phyloP scores from a whole-genome alignment of 768 basidiomycete genomes.

The Lentinula sp. region DNA sequence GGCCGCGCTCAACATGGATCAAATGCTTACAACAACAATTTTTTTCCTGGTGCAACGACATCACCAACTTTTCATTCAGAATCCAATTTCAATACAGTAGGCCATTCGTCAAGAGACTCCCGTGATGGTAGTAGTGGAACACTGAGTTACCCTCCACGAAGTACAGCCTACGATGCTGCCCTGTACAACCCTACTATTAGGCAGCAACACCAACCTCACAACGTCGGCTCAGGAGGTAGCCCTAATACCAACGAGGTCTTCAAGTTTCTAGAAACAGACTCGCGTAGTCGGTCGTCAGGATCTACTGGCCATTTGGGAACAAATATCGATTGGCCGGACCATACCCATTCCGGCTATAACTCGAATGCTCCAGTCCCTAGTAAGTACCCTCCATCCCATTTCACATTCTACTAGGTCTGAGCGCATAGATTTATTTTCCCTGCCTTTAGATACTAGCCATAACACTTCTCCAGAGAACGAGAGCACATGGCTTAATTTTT shows the following conservation, averaged over 20 bases:
- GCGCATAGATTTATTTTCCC: not conserved
- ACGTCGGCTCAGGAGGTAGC: not conserved
- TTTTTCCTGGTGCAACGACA: slow-evolving; percentile 14
- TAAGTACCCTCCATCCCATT: not conserved
- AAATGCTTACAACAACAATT: slow-evolving; percentile 14
- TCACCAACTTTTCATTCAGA: slow-evolving; percentile 11
- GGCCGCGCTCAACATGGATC: slow-evolving; percentile 6
- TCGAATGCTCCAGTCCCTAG: not conserved
- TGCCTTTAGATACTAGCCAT: not conserved
- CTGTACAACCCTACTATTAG: not conserved
- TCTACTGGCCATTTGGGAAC: not conserved
- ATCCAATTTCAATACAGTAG: slow-evolving; percentile 18
- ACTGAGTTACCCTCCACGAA: not conserved
- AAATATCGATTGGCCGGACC: slow-evolving; percentile 1
- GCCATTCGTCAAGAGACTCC: slow-evolving; percentile 23
- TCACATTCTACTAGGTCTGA: not conserved
- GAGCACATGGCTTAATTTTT: slow-evolving; percentile 25
- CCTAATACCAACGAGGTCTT: not conserved
- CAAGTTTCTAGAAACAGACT: slow-evolving; percentile 1
- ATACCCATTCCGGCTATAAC: not conserved
- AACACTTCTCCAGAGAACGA: slow-evolving; percentile 6
- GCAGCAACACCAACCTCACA: not conserved
- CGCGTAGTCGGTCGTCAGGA: not conserved
- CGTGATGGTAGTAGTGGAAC: not conserved
- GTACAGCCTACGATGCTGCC: slow-evolving; percentile 6